phyloP scores from a whole-genome alignment of 1,284 basidiomycete species.

The Singerocomus rubriflavus region DNA sequence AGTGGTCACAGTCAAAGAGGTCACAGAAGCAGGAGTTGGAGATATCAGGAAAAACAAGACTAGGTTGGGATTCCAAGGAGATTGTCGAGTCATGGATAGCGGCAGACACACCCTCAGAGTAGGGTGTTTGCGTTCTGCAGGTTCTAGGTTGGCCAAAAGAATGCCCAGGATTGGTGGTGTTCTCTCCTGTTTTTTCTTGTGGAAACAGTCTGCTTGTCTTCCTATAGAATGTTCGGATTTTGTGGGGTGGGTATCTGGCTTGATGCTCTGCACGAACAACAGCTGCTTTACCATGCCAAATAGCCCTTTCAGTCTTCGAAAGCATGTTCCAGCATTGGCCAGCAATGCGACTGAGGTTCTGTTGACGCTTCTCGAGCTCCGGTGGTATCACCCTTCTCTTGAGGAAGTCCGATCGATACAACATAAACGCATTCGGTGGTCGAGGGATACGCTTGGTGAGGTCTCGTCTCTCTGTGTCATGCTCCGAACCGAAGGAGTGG shows the following conservation, averaged over 20 bases:
- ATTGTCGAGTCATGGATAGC: constrained; percentile 1
- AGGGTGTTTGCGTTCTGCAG: constrained; percentile 4
- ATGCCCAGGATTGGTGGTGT: neutral
- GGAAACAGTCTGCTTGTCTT: constrained; percentile 13
- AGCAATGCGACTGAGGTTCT: constrained; percentile 57
- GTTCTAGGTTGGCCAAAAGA: constrained; percentile 3
- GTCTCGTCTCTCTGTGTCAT: neutral
- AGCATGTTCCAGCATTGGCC: constrained; percentile 54
- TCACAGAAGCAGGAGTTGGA: neutral
- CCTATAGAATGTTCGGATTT: constrained; percentile 42
- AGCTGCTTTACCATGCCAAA: constrained; percentile 46
- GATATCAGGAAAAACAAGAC: neutral
- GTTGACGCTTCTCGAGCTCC: constrained; percentile 46
- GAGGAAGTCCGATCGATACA: constrained; percentile 75
- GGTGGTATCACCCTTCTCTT: constrained; percentile 39
- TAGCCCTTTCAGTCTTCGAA: constrained; percentile 37
- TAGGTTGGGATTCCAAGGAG: neutral
- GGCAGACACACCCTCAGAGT: constrained; percentile 14
- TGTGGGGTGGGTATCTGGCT: constrained; percentile 42
- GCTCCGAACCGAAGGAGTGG: constrained; percentile 5
- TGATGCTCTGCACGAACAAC: constrained; percentile 38
- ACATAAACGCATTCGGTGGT: constrained; percentile 81
- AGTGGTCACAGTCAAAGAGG: constrained; percentile 1
- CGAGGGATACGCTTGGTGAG: constrained; percentile 51
- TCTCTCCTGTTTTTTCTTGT: constrained; percentile 5